Percentiles rank a stretch among this genome's conserved stretches.
Conservation (phyloP, 441 rosid species). For the Rhodomyrtus psidioides region DNA sequence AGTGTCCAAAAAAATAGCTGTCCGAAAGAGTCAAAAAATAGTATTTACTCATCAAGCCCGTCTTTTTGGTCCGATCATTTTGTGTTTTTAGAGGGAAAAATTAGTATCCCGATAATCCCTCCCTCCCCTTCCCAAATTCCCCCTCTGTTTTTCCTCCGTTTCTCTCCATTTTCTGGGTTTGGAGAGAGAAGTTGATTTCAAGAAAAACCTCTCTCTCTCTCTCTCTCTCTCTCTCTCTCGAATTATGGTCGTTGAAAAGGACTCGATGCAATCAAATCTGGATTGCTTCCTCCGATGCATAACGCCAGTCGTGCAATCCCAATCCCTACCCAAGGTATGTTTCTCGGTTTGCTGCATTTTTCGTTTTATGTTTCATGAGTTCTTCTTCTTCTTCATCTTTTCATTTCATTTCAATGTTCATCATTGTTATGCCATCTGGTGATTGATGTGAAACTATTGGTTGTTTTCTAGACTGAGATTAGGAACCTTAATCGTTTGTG, state of each 20-base stretch:
- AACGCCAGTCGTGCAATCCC: neutral
- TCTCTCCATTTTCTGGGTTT: neutral
- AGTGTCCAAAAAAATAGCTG: neutral
- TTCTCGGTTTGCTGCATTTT: neutral
- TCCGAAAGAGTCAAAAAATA: neutral
- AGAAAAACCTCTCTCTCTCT: neutral
- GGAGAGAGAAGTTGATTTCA: neutral
- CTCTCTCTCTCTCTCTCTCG: neutral
- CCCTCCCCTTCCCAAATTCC: neutral
- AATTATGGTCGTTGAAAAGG: neutral
- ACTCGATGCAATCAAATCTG: neutral
- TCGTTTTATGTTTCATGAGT: neutral
- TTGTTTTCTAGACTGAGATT: neutral
- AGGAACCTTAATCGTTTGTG: conserved; percentile 14
- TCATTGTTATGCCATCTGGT: neutral
- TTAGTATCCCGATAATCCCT: neutral
- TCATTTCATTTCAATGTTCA: neutral
- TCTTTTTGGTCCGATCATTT: neutral
- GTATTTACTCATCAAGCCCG: neutral
- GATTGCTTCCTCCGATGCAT: conserved; percentile 1
- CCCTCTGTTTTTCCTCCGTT: neutral
- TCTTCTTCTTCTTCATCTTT: neutral
- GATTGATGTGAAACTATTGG: neutral
- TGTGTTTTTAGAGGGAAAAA: neutral
- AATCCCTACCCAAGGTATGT: neutral